Base-by-base conservation (phyloP, 495 filamentous ascomycete genomes). In the Aspergillus kassunensis region DNA sequence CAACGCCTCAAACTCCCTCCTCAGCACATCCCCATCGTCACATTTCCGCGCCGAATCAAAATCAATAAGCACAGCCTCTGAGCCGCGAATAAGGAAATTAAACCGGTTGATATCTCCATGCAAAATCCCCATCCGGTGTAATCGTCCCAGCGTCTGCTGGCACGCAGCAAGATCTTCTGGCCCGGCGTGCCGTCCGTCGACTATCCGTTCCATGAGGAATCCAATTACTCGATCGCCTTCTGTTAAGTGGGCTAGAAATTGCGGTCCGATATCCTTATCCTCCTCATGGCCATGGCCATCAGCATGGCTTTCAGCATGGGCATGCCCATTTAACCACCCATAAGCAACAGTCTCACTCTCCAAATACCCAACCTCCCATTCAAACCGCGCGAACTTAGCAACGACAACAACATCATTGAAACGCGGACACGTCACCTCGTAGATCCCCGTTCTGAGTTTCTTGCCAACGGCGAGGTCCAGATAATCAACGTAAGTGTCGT, bases 71-170 rank as follows among this genome's bases (percentile, higher is more conserved):
- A 59, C 49, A 18, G 52, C 62, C 18, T 61, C 61, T 24, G 33
- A 59, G 20, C 55, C 56, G 21, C 45, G 47, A 15, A 74, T 45
- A 8, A 79, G 63, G 51, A 78, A 78, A 47, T 76, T 78, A 43
- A 68, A 59, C 46, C 64, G 68, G 60, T 79, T 76, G 25, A 61
- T 63, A 55, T 76, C 72, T 5, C 73, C 71, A 49, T 76, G 74
- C 33, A 53, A 61, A 11, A 76, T 44, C 0, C 72, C 71, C 21
- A 74, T 34, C 10, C 13, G 5, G 59, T 78, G 73, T 40, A 77
- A 39, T 50, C 60, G 61, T 31, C 5, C 16, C 35, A 77, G 37
- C 5, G 41, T 50, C 24, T 52, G 23, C 42, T 54, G 40, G 40
- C 74, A 78, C 5, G 39, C 18, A 5, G 44, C 52, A 2, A 75